Percentiles rank a stretch among this genome's conserved stretches.
Conservation (phyloP, 176 grass and related monocot species). For the Saccharum officinarum region DNA sequence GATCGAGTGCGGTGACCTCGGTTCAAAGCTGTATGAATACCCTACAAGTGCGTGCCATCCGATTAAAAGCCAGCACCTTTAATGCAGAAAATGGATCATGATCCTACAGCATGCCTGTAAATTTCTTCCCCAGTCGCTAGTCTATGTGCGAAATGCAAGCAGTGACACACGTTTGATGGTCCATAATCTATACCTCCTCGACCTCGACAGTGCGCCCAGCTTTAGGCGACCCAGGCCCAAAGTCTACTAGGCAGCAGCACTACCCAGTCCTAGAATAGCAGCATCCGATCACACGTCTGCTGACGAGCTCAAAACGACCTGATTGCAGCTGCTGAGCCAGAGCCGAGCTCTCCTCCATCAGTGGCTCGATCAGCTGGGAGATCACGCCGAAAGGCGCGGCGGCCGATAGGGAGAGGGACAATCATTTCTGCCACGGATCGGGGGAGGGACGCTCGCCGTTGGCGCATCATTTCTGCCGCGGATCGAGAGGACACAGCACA, state of each 20-base stretch:
- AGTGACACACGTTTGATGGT: constrained; percentile 27
- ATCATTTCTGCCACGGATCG: background rate
- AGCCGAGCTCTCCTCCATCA: background rate
- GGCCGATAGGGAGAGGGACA: background rate
- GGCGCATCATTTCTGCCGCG: background rate
- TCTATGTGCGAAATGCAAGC: background rate
- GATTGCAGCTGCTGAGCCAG: background rate
- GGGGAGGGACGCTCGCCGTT: background rate
- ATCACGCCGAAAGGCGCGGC: background rate
- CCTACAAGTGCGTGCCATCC: constrained; percentile 17
- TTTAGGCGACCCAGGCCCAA: background rate
- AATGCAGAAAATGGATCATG: background rate
- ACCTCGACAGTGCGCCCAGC: constrained; percentile 16
- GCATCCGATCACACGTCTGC: background rate
- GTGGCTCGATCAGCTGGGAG: background rate
- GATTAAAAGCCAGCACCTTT: constrained; percentile 9
- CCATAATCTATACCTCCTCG: background rate
- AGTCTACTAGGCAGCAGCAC: background rate
- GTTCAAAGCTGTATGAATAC: constrained; percentile 13
- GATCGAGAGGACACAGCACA: too few relatives aligned
- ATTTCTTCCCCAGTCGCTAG: background rate
- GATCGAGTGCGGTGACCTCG: constrained; percentile 18
- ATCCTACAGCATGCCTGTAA: background rate
- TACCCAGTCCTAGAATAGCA: background rate
- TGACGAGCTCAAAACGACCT: background rate